Evolutionary conservation across 495 filamentous ascomycete species (phyloP), one percentile per base, ranked within the genome.

Genomic region (Extremus antarcticus): DNA sequence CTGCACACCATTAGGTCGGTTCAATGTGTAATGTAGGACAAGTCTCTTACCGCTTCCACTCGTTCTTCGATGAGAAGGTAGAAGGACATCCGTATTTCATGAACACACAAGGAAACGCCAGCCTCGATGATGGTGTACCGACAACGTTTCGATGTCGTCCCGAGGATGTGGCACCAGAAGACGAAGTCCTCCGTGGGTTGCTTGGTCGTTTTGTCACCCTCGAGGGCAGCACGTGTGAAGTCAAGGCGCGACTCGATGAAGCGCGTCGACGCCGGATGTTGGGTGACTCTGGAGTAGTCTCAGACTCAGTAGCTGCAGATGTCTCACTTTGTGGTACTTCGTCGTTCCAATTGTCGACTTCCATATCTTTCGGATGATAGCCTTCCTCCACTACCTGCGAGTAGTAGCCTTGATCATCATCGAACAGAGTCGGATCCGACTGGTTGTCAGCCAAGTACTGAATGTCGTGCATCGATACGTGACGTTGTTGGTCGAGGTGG

Each of bases 1-100:
- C 29, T 35, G 29, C 13, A 13, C 29, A 7, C 7, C 13, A 13
- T 35, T 35, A 35, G 29, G 13, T 35, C 29, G 29, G n/a, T n/a
- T n/a, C n/a, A 35, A 35, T 7, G 29, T 13, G 13, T 35, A 7
- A 35, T 35, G 13, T 13, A 35, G 29, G 29, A 35, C 29, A 13
- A 13, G 4, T 7, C 29, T 7, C 29, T 13, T 35, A 35, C 29
- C 91, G 83, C 68, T 96, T 94, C 91, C 91, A 97, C 67, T 98
- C 92, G 63, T 95, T 95, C 68, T 95, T 95, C 35, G 86, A 90
- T 10, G 82, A 83, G 64, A 98, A 96, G 0, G 81, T 89, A 60
- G 86, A 88, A 7, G 66, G 66, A 66, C 92, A 98, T n/a, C 84
- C 86, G 55, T 91, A 94, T 51, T 80, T 82, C 13, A 79, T 68